Evolutionary conservation across 495 filamentous ascomycete species (phyloP), one percentile per base, ranked within the genome.

Genomic region (Chaetomium cochliodes): DNA sequence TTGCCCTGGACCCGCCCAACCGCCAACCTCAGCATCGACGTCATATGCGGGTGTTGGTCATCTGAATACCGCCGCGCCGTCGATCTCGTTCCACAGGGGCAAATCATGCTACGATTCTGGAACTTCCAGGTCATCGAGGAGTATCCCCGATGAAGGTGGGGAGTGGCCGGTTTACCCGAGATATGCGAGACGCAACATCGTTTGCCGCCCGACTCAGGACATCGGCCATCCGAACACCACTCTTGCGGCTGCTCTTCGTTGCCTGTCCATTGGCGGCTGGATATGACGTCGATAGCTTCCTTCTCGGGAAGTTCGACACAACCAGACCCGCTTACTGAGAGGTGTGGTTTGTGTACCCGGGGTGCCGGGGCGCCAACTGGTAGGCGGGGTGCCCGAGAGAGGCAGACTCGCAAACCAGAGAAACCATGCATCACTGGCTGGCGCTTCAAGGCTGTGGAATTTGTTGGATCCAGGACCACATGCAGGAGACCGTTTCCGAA

Each of bases 201-300:
- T 37, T 37, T 47, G 44, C 44, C 41, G 41, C 41, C 41, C 46
- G 46, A 20, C n/a, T n/a, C 2, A 52, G 49, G 49, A 16, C 15
- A 3, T 52, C 49, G 9, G 9, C 49, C 23, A 18, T 16, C 11
- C 7, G 22, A 52, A 52, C 44, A 47, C 49, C n/a, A 23, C n/a
- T 13, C 47, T 5, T n/a, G n/a, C 16, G 44, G 16, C 16, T 16
- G 12, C 16, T 5, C 5, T 22, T 51, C 20, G 49, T 51, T 51
- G 49, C 18, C 49, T 9, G 25, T 52, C 51, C 26, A 54, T 5
- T 54, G 9, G 16, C 28, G 15, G 26, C 26, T 28, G 26, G 26
- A 33, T n/a, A 54, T 54, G 51, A 54, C 51, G 51, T 54, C 51
- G 51, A 33, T 52, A 25, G 22, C 16, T 28, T 23, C 50, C 51